These are phyloP conservation scores for Asterophora parasitica DNA, from an alignment of 768 basidiomycete genomes.

Conservation along the genomic window DNA sequence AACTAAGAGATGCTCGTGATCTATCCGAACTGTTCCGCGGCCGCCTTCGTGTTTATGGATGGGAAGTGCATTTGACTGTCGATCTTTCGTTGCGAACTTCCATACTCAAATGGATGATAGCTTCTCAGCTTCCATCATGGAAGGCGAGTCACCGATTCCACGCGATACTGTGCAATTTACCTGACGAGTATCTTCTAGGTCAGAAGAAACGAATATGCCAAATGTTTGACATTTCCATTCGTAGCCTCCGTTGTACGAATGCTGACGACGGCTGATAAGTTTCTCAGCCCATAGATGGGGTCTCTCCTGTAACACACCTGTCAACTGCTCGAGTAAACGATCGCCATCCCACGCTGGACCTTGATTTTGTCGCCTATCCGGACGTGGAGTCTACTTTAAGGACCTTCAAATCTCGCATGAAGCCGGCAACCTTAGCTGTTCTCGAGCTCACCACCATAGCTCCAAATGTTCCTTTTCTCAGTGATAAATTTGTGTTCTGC, in stretches of 20 bases:
- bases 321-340: neutral
- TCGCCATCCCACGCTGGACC: neutral
- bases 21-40: constrained; percentile 32
- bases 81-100: constrained; percentile 29
- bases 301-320: neutral
- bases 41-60: constrained; percentile 31
- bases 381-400: constrained; percentile 20
- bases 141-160: constrained; percentile 6
- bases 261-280: neutral
- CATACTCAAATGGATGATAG: constrained; percentile 32
- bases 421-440: constrained; percentile 11
- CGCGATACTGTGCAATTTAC: neutral
- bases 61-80: constrained; percentile 29
- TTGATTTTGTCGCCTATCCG: constrained; percentile 20
- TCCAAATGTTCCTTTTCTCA: constrained; percentile 27
- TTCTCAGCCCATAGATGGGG: neutral
- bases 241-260: neutral
- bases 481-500: constrained; percentile 35
- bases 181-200: neutral
- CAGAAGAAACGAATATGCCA: neutral
- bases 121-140: constrained; percentile 17
- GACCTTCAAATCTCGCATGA: constrained; percentile 19
- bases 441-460: constrained; percentile 37
- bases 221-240: constrained; percentile 4
- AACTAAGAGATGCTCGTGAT: constrained; percentile 39